Base-by-base conservation (phyloP, 2,329 filamentous ascomycete genomes). In the Stromatinia cepivora region DNA sequence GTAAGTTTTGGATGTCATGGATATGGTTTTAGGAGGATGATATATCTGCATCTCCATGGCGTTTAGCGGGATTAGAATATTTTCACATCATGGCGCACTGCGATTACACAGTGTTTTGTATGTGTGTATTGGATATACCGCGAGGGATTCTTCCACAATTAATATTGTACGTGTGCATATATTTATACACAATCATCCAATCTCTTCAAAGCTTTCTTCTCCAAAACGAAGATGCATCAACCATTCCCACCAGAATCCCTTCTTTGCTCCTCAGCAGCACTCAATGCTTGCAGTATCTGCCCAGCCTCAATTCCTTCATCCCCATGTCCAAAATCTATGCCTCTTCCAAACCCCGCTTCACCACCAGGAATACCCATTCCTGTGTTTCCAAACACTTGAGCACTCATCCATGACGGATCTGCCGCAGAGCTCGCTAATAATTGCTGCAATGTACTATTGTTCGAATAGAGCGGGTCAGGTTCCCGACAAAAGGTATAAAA, bases 401-500 rank as follows among this genome's bases (percentile, higher is more conserved):
- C 69, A 48, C 73, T 75, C 13, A 75, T 71, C 63, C 72, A 67
- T 6, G 70, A 74, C 2, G 71, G 69, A 63, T 77, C 75, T 8
- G 73, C 69, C 65, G 74, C 75, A 8, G 76, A 76, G 57, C 73
- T 77, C 22, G 76, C 76, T 22, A 76, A 72, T 0, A 78, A 70
- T 52, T 77, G 76, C 57, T 78, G 76, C 48, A 78, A 76, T 20
- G 77, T 71, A 25, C 13, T 68, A 22, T 74, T 77, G 46, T 76
- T 77, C 20, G 74, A 73, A 36, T 74, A 74, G 3, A 77, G 50
- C 15, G 77, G 76, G 64, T 78, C 75, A 11, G 77, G 77, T 61
- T 78, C 76, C 39, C 76, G 72, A 63, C 76, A 77, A 53, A 79
- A 77, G 31, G 74, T 70, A 50, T 78, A 76, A 62, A 79, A 79